These are phyloP conservation scores for Ananas comosus DNA, from an alignment of 176 grass and related monocot species.

Conservation along the genomic window DNA sequence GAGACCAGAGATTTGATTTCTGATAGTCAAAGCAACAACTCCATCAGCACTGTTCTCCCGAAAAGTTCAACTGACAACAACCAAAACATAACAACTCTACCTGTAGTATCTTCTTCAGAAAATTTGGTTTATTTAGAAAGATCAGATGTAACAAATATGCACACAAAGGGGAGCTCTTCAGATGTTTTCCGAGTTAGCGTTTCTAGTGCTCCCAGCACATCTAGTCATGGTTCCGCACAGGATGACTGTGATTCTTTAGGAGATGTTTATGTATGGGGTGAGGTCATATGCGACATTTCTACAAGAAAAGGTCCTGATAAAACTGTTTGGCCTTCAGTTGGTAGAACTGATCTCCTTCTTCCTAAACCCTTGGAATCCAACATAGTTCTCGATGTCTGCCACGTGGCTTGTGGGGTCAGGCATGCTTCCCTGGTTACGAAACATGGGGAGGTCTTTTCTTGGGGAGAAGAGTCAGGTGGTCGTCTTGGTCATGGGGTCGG, in stretches of 20 bases:
- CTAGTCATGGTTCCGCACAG: conserved; percentile 88
- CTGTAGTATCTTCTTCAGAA: conserved; percentile 19
- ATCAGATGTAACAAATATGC: conserved; percentile 79
- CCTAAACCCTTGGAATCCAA: conserved; percentile 83
- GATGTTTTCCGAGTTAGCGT: conserved; percentile 90
- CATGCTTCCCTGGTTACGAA: conserved; percentile 84
- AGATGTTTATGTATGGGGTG: conserved; percentile 86
- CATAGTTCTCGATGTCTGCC: conserved; percentile 69
- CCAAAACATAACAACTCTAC: neutral
- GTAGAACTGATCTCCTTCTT: conserved; percentile 55
- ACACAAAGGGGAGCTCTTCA: conserved; percentile 55
- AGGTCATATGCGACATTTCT: conserved; percentile 70
- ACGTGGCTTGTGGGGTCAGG: conserved; percentile 76
- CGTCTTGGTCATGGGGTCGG: conserved; percentile 79
- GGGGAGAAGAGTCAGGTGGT: conserved; percentile 91
- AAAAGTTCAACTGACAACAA: conserved; percentile 20
- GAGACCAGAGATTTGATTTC: conserved; percentile 13
- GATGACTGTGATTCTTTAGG: conserved; percentile 87
- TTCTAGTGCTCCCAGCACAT: conserved; percentile 90
- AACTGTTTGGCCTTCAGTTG: conserved; percentile 26
- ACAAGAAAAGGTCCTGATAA: conserved; percentile 31
- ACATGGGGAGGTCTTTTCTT: conserved; percentile 88
- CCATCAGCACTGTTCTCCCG: conserved; percentile 3
- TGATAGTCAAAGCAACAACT: conserved; percentile 13
- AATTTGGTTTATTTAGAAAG: conserved; percentile 20